These are phyloP conservation scores for Scleromitrula shiraiana DNA, from an alignment of 2,329 filamentous ascomycete species.

Conservation along the genomic window DNA sequence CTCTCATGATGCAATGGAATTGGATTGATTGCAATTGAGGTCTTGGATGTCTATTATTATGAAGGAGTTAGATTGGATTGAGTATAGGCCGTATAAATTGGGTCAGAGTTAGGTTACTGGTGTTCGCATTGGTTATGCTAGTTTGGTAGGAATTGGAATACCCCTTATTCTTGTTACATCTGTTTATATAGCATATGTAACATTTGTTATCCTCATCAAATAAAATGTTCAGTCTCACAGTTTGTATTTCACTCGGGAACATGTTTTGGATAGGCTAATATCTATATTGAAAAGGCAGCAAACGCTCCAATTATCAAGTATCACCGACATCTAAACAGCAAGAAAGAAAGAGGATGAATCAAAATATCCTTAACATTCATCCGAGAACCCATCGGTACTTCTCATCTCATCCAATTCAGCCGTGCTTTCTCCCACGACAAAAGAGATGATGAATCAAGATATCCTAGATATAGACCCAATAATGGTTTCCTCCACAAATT, in stretches of 20 bases:
- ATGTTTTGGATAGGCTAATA: too few relatives aligned
- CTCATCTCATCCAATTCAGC: too few relatives aligned
- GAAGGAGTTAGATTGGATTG: neutral
- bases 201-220: neutral
- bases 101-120: neutral
- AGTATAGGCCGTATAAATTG: neutral
- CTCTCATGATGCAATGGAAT: constrained; percentile 22
- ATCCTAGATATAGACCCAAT: neutral
- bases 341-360: too few relatives aligned
- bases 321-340: too few relatives aligned
- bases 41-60: neutral
- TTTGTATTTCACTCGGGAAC: too few relatives aligned
- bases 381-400: too few relatives aligned
- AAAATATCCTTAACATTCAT: too few relatives aligned
- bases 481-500: neutral
- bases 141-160: constrained; percentile 3
- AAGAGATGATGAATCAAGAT: too few relatives aligned
- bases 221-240: neutral
- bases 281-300: too few relatives aligned
- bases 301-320: too few relatives aligned
- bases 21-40: constrained; percentile 12
- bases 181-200: neutral
- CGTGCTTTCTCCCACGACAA: too few relatives aligned
- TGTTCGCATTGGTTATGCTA: neutral
- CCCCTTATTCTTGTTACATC: neutral